phyloP scores from a whole-genome alignment of 768 basidiomycete species.

The Naganishia antarctica region DNA sequence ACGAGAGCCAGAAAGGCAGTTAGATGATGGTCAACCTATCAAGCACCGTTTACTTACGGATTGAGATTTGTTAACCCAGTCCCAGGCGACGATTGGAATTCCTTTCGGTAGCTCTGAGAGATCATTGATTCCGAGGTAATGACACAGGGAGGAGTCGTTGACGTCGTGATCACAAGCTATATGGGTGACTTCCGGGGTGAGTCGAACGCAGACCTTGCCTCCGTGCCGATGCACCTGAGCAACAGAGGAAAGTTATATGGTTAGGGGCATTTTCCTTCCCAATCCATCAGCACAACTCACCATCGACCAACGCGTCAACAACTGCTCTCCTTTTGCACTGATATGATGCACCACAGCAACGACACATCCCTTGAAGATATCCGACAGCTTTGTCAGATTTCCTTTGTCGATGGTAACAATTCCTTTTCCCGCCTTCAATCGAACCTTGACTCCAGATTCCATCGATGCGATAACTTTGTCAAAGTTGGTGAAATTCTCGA shows the following conservation, averaged over 20 bases:
- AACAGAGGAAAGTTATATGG: too few species aligned
- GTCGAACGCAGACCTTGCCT: constrained; percentile 1
- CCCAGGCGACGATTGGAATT: not conserved
- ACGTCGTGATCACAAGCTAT: constrained; percentile 13
- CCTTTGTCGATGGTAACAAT: not conserved
- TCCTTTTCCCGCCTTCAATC: constrained; percentile 4
- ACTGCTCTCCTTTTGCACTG: constrained; percentile 1
- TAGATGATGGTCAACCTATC: too few species aligned
- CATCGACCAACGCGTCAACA: not conserved
- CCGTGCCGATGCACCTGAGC: constrained; percentile 4
- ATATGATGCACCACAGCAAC: not conserved
- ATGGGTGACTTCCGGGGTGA: constrained; percentile 12
- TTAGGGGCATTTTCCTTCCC: too few species aligned
- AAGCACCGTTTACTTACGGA: too few species aligned
- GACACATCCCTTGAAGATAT: not conserved
- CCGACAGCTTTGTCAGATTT: not conserved
- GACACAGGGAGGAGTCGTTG: not conserved
- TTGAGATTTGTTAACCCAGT: not conserved
- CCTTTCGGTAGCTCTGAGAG: not conserved
- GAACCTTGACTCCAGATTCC: not conserved
- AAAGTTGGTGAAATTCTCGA: constrained; percentile 1
- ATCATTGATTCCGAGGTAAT: constrained; percentile 2
- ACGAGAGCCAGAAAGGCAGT: not conserved
- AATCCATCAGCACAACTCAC: too few species aligned
- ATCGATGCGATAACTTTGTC: not conserved